Evolutionary conservation across 257 asterid genomes (phyloP).

Genomic region (Scutellaria barbata): DNA sequence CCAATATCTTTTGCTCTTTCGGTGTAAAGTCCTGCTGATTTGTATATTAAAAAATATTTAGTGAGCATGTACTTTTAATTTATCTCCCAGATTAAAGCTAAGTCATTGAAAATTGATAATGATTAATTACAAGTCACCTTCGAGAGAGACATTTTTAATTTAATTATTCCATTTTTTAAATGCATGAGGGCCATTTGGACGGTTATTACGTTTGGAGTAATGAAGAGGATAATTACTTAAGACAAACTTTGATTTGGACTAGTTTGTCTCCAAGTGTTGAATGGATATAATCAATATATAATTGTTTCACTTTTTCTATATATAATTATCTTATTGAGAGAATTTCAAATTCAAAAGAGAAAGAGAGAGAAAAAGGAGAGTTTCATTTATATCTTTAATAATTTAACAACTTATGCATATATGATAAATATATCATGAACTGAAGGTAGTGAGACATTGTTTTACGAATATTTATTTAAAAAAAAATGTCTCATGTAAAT

Average conservation of each 20-base stretch:
- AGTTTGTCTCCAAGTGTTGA: conserved; percentile 9
- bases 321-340: neutral
- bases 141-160: conserved; percentile 28
- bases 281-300: neutral
- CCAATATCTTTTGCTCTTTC: conserved; percentile 45
- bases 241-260: conserved; percentile 34
- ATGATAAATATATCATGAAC: no score
- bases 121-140: conserved; percentile 23
- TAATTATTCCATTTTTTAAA: conserved; percentile 12
- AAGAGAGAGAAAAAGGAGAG: neutral
- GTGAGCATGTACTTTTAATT: conserved; percentile 17
- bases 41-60: conserved; percentile 33
- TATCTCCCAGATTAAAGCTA: conserved; percentile 5
- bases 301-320: neutral
- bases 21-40: conserved; percentile 41
- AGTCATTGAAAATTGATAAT: neutral
- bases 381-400: no score
- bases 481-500: no score
- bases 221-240: neutral
- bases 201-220: conserved; percentile 13
- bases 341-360: neutral
- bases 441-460: no score
- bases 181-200: conserved; percentile 32
- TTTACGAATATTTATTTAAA: no score
- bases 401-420: no score